phyloP scores from a whole-genome alignment of 306 rosid genomes.

The Macrotyloma uniflorum region DNA sequence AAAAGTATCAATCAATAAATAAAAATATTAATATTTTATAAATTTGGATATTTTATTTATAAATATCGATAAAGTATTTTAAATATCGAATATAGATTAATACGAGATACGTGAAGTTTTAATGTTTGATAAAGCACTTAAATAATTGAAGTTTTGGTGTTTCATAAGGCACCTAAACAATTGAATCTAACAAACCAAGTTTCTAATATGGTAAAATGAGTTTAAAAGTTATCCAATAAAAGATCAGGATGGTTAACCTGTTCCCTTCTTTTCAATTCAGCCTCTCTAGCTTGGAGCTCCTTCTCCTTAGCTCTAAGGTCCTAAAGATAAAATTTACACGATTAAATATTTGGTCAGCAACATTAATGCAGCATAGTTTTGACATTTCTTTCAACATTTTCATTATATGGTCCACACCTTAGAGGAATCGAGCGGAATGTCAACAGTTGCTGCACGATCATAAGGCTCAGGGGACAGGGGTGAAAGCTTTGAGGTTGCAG shows the following conservation, averaged over 20 bases:
- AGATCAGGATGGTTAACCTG: conserved; percentile 58
- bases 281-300: conserved; percentile 86
- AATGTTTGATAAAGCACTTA: no score
- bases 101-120: no score
- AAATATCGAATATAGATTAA: no score
- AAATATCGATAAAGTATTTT: no score
- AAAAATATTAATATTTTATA: no score
- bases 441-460: conserved; percentile 70
- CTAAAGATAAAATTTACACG: conserved; percentile 43
- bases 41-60: no score
- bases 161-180: no score
- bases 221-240: conserved; percentile 17
- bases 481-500: conserved; percentile 57
- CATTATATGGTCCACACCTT: conserved; percentile 48
- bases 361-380: conserved; percentile 16
- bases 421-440: conserved; percentile 61
- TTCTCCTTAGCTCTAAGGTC: conserved; percentile 72
- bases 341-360: conserved; percentile 5
- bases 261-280: conserved; percentile 87
- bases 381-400: conserved; percentile 30
- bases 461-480: conserved; percentile 83
- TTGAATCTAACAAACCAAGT: conserved; percentile 2
- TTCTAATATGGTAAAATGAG: not conserved
- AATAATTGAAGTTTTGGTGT: no score
- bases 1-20: no score